phyloP scores from a whole-genome alignment of 176 grass and related monocot genomes.

The Zizania latifolia region DNA sequence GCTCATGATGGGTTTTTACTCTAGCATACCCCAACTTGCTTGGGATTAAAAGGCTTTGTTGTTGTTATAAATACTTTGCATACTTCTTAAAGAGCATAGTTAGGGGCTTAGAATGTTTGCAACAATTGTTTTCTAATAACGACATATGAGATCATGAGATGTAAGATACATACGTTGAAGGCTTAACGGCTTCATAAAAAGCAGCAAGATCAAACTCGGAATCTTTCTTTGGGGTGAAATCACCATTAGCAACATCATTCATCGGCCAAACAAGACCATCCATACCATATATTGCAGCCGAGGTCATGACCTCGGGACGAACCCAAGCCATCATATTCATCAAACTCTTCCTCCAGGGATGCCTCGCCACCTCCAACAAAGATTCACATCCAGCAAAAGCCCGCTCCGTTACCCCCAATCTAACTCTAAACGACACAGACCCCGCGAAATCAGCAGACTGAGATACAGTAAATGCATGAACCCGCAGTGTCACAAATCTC shows the following conservation, averaged over 20 bases:
- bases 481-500: constrained; percentile 53
- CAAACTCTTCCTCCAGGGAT: constrained; percentile 88
- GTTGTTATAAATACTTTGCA: background rate
- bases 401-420: constrained; percentile 60
- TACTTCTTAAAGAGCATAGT: background rate
- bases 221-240: constrained; percentile 31
- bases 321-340: constrained; percentile 86
- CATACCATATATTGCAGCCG: constrained; percentile 57
- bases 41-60: too few species aligned
- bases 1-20: too few species aligned
- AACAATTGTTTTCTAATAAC: background rate
- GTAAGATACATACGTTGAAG: constrained; percentile 42
- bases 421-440: constrained; percentile 36
- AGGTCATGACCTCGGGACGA: constrained; percentile 63
- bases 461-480: background rate
- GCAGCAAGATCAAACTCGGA: constrained; percentile 67
- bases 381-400: constrained; percentile 59
- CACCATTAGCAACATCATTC: constrained; percentile 27
- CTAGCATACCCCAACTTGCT: too few species aligned
- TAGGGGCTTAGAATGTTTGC: background rate
- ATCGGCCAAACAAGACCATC: constrained; percentile 5
- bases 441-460: background rate
- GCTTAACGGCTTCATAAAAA: constrained; percentile 81
- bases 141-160: background rate
- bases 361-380: constrained; percentile 61